These are phyloP conservation scores for Pezicula radicicola DNA, from an alignment of 2,329 filamentous ascomycete genomes.

Conservation along the genomic window DNA sequence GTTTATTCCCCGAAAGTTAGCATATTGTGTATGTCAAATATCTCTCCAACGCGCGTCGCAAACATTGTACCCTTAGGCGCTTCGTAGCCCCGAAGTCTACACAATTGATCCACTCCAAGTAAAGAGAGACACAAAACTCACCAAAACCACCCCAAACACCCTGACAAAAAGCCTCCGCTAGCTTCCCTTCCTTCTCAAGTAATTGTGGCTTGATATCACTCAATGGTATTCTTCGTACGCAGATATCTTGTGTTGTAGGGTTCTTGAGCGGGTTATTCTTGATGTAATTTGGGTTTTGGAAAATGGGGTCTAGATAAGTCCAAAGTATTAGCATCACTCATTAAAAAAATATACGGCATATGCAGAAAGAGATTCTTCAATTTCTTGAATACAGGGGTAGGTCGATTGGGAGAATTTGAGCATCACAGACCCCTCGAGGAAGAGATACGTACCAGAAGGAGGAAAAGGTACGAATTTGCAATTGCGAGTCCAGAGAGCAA, in stretches of 20 bases:
- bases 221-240: conserved; percentile 59
- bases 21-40: background rate
- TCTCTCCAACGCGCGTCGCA: background rate
- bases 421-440: too few species aligned
- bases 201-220: conserved; percentile 63
- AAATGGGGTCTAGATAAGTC: conserved; percentile 49
- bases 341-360: too few species aligned
- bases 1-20: background rate
- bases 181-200: conserved; percentile 63
- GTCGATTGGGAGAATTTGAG: too few species aligned
- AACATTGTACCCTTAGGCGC: background rate
- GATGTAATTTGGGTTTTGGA: conserved; percentile 52
- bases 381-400: too few species aligned
- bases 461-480: conserved; percentile 47
- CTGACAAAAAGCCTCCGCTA: conserved; percentile 31
- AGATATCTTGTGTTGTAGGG: conserved; percentile 61
- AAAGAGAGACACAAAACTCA: conserved; percentile 33
- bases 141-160: conserved; percentile 37
- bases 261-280: conserved; percentile 62
- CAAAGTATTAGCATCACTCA: too few species aligned
- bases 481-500: conserved; percentile 16
- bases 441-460: conserved; percentile 29
- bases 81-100: background rate
- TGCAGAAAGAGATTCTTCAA: too few species aligned
- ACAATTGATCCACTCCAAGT: background rate